These are phyloP conservation scores for Neocucurbitaria cava DNA, from an alignment of 2,329 filamentous ascomycete genomes.

Conservation along the genomic window DNA sequence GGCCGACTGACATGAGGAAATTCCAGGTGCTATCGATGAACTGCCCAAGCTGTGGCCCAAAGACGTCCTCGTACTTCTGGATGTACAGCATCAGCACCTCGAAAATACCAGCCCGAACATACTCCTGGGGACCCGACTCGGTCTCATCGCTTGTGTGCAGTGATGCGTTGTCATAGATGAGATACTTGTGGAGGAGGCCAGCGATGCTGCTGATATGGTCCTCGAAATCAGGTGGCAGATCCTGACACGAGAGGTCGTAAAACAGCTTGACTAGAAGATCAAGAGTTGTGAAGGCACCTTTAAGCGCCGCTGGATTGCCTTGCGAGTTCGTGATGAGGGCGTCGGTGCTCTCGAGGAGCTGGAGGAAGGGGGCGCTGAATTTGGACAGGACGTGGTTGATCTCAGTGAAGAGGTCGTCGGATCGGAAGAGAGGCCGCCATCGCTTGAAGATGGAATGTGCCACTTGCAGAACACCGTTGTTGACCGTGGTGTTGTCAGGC, in stretches of 20 bases:
- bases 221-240: constrained; percentile 93
- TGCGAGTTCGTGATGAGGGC: constrained; percentile 74
- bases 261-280: constrained; percentile 91
- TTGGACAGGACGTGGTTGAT: constrained; percentile 93
- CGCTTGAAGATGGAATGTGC: constrained; percentile 97
- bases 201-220: constrained; percentile 82
- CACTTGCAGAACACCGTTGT: constrained; percentile 93
- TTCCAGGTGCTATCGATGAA: constrained; percentile 94
- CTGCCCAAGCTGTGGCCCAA: constrained; percentile 77
- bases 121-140: constrained; percentile 84
- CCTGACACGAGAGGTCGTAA: constrained; percentile 96
- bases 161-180: constrained; percentile 85
- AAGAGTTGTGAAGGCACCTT: constrained; percentile 81
- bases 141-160: constrained; percentile 87
- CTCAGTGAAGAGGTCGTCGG: constrained; percentile 90
- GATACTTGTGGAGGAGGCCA: constrained; percentile 86
- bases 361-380: constrained; percentile 84
- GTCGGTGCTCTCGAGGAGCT: constrained; percentile 77
- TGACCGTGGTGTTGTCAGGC: constrained; percentile 79
- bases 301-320: constrained; percentile 75
- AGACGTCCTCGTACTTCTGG: constrained; percentile 94
- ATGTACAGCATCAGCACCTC: constrained; percentile 89
- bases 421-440: constrained; percentile 93
- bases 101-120: constrained; percentile 91
- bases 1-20: constrained; percentile 82